Conservation (phyloP, 2,329 filamentous ascomycete genomes). For the Polychaeton citri region DNA sequence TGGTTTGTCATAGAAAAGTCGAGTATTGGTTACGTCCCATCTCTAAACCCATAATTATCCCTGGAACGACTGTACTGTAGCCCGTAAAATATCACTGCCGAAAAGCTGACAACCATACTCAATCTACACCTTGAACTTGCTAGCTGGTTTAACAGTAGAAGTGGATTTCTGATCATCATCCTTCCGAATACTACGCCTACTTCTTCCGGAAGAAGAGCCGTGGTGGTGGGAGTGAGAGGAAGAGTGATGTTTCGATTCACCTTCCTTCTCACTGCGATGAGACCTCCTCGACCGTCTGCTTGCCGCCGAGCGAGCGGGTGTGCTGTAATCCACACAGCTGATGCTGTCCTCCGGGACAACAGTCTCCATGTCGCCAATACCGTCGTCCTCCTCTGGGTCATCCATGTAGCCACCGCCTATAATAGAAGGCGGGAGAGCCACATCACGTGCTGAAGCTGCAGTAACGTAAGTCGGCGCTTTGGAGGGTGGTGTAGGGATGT, state of each 20-base stretch:
- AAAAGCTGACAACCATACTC: too few relatives aligned
- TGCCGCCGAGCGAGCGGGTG: neutral
- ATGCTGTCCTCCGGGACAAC: slow-evolving; percentile 36
- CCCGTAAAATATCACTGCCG: too few relatives aligned
- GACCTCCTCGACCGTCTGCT: slow-evolving; percentile 15
- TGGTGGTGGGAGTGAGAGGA: slow-evolving; percentile 5
- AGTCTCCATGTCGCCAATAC: slow-evolving; percentile 29
- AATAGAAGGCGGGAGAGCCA: slow-evolving; percentile 5
- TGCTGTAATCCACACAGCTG: slow-evolving; percentile 23
- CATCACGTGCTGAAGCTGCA: slow-evolving; percentile 3
- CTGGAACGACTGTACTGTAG: too few relatives aligned
- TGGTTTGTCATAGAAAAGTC: too few relatives aligned
- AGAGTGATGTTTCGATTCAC: slow-evolving; percentile 2
- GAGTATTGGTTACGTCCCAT: too few relatives aligned
- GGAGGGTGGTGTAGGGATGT: neutral
- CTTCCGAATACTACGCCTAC: neutral
- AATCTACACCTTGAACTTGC: too few relatives aligned
- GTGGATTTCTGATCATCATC: neutral
- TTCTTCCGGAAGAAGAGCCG: neutral
- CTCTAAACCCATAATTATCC: too few relatives aligned
- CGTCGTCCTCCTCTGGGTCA: slow-evolving; percentile 14
- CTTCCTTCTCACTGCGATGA: neutral
- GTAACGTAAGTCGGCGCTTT: slow-evolving; percentile 6
- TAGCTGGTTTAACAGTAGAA: too few relatives aligned
- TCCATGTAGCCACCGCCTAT: slow-evolving; percentile 3